Evolutionary conservation across 1,139 yeast species (phyloP).

Genomic region (Candida buenavistaensis): DNA sequence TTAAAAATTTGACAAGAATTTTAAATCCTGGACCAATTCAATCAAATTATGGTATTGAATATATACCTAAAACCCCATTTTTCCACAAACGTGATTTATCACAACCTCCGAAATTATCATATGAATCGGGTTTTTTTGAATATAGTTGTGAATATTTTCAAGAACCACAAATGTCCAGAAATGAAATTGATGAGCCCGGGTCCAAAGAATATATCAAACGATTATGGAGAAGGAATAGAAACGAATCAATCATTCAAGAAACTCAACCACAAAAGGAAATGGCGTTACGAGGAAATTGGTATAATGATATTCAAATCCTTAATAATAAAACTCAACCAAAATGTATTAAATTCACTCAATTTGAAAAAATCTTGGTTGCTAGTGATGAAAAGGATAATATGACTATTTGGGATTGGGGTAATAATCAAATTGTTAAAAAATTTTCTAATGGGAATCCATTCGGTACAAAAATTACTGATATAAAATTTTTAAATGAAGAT

Average conservation of each 20-base stretch:
- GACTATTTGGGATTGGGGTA: conserved; percentile 88
- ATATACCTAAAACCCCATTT: conserved; percentile 53
- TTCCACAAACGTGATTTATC: conserved; percentile 40
- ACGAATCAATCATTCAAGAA: conserved; percentile 80
- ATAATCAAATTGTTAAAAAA: conserved; percentile 53
- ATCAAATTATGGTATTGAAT: conserved; percentile 51
- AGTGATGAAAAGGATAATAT: conserved; percentile 85
- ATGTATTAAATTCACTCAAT: conserved; percentile 79
- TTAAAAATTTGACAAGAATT: conserved; percentile 39
- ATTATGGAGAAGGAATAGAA: conserved; percentile 87
- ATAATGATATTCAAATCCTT: conserved; percentile 56
- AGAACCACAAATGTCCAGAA: conserved; percentile 90
- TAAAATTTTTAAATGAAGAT: conserved; percentile 87
- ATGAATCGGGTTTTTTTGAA: conserved; percentile 76
- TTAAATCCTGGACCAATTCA: conserved; percentile 43
- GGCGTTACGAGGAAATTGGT: conserved; percentile 88
- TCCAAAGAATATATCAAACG: conserved; percentile 81
- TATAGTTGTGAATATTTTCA: conserved; percentile 92
- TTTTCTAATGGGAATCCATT: conserved; percentile 85
- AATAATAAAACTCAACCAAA: conserved; percentile 82
- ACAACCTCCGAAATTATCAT: conserved; percentile 52
- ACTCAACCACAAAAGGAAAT: conserved; percentile 88
- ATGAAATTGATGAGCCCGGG: conserved; percentile 91
- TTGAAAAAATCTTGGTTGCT: conserved; percentile 79
- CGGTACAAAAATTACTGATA: conserved; percentile 85